These are phyloP conservation scores for Iris macrosiphon DNA, from an alignment of 106 monocot species.

Conservation along the genomic window DNA sequence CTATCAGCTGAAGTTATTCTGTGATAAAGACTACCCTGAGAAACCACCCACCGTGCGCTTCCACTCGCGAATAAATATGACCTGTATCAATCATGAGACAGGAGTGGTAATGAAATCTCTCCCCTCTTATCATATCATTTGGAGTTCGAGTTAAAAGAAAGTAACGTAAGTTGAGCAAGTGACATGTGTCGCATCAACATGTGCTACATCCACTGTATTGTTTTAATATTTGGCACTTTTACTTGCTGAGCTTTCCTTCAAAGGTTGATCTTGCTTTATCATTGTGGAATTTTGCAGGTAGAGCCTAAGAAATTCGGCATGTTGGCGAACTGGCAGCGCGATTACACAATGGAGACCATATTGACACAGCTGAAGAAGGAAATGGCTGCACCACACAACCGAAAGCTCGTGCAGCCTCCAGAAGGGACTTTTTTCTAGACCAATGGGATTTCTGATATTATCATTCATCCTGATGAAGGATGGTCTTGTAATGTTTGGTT, in stretches of 20 bases:
- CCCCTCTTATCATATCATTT: too few species aligned
- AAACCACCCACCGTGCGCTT: slow-evolving; percentile 22
- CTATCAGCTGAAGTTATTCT: slow-evolving; percentile 25
- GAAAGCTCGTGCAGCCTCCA: slow-evolving; percentile 9
- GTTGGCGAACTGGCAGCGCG: slow-evolving; percentile 9
- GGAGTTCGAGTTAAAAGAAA: too few species aligned
- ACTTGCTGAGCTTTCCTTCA: too few species aligned
- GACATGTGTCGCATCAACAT: too few species aligned
- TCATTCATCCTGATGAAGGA: too few species aligned
- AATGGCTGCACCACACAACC: slow-evolving; percentile 7
- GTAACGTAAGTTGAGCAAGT: too few species aligned
- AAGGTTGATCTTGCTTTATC: too few species aligned
- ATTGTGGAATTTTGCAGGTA: too few species aligned
- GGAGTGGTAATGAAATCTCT: slow-evolving; percentile 18
- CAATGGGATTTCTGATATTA: too few species aligned
- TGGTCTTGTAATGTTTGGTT: too few species aligned
- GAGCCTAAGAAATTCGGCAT: slow-evolving; percentile 11
- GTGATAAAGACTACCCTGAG: slow-evolving; percentile 26
- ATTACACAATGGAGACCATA: slow-evolving; percentile 9
- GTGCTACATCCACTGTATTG: too few species aligned
- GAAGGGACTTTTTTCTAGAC: slow-evolving; percentile 9
- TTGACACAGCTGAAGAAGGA: slow-evolving; percentile 14
- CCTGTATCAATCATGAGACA: slow-evolving; percentile 19
- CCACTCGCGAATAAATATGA: slow-evolving; percentile 26
- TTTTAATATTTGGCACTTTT: too few species aligned